Evolutionary conservation across 371 early-diverging fungal species (phyloP).

Genomic region (Polyrhizophydium stewartii): DNA sequence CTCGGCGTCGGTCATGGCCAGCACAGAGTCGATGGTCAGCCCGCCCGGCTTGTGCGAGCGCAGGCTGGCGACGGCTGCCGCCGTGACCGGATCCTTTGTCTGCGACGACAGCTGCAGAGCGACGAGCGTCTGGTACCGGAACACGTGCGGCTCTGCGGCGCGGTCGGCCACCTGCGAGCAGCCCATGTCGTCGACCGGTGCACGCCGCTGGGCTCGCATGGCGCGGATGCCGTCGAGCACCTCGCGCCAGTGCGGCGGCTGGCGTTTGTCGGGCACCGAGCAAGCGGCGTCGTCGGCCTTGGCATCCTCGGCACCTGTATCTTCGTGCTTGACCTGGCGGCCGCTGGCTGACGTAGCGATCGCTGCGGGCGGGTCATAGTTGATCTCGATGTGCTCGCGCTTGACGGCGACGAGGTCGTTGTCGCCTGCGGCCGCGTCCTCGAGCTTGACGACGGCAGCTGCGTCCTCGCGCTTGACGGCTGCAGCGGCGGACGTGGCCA

Average conservation of each 20-base stretch:
- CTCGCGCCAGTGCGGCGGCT: constrained; percentile 55
- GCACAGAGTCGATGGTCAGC: constrained; percentile 37
- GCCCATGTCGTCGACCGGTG: constrained; percentile 97
- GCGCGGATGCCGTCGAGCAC: constrained; percentile 59
- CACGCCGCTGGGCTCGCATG: constrained; percentile 56
- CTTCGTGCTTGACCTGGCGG: too few relatives aligned
- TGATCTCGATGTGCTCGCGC: too few relatives aligned
- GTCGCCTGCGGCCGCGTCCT: too few relatives aligned
- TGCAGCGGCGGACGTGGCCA: too few relatives aligned
- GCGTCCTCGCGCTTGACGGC: too few relatives aligned
- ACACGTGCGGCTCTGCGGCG: constrained; percentile 40
- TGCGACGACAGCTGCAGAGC: constrained; percentile 93
- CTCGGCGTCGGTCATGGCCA: constrained; percentile 21
- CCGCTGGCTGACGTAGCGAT: too few relatives aligned
- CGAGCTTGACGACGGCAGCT: too few relatives aligned
- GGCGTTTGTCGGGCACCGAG: too few relatives aligned
- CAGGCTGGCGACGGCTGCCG: constrained; percentile 67
- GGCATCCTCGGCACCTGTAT: too few relatives aligned
- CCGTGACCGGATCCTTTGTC: constrained; percentile 92
- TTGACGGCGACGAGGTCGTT: too few relatives aligned
- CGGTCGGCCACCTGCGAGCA: constrained; percentile 75
- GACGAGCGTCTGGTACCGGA: constrained; percentile 85
- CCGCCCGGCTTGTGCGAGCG: constrained; percentile 63
- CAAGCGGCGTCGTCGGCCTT: too few relatives aligned
- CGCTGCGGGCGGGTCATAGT: too few relatives aligned